Evolutionary conservation across 2,329 filamentous ascomycete species (phyloP).

Genomic region (Shiraia sp.): DNA sequence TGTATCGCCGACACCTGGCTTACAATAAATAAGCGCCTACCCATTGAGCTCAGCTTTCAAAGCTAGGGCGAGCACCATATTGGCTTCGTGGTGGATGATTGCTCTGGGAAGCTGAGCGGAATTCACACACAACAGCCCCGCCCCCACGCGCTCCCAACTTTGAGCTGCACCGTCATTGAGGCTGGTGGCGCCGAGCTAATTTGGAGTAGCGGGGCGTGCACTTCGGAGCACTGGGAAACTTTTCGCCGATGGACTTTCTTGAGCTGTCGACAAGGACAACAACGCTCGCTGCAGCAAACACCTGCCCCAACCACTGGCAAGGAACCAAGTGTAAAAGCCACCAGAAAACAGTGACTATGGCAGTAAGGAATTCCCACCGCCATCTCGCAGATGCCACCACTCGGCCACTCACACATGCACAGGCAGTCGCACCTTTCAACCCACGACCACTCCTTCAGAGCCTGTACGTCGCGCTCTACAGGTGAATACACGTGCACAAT

Average conservation of each 20-base stretch:
- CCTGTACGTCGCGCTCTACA: conserved; percentile 63
- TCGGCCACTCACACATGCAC: conserved; percentile 15
- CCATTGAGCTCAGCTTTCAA: conserved; percentile 45
- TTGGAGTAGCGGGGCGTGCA: conserved; percentile 8
- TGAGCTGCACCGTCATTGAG: too few relatives aligned
- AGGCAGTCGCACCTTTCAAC: conserved; percentile 80
- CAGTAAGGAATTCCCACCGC: conserved; percentile 27
- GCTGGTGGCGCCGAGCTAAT: too few relatives aligned
- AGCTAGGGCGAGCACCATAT: conserved; percentile 44
- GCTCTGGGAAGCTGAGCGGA: too few relatives aligned
- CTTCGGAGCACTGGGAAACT: conserved; percentile 7
- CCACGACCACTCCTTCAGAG: conserved; percentile 94
- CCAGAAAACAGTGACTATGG: conserved; percentile 38
- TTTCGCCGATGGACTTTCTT: conserved; percentile 7
- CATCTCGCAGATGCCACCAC: neutral
- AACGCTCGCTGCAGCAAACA: too few relatives aligned
- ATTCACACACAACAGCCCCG: too few relatives aligned
- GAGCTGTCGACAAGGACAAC: neutral
- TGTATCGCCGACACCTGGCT: neutral
- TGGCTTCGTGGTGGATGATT: too few relatives aligned
- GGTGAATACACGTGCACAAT: neutral
- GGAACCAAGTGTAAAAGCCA: too few relatives aligned
- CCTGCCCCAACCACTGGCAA: too few relatives aligned
- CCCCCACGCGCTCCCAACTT: too few relatives aligned
- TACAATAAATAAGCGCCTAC: conserved; percentile 12